Percentiles rank a stretch among this genome's conserved stretches.
Evolutionary conservation across 129 eudicot genomes (phyloP).

Genomic region (Helianthus tuberosus): DNA sequence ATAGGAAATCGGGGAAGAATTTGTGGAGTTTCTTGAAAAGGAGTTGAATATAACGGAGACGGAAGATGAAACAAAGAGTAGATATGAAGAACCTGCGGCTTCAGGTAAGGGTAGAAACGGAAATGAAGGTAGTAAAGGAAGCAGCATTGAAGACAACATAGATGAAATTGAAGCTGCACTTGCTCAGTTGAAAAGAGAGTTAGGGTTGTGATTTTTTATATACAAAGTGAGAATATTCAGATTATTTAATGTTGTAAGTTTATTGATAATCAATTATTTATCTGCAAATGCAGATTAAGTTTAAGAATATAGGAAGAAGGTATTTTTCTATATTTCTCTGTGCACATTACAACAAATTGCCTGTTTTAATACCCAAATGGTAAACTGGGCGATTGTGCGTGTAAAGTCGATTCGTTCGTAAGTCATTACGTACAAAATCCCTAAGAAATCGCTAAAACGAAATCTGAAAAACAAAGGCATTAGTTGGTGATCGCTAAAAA

Average conservation of each 20-base stretch:
- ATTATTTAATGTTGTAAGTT: slow-evolving; percentile 25
- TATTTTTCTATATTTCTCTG: background rate
- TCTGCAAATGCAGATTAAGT: slow-evolving; percentile 35
- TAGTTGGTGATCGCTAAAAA: no score
- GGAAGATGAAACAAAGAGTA: slow-evolving; percentile 36
- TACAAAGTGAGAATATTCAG: slow-evolving; percentile 19
- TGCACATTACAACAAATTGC: background rate
- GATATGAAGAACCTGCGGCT: slow-evolving; percentile 31
- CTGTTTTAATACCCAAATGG: no score
- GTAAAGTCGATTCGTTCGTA: no score
- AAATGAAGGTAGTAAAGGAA: slow-evolving; percentile 35
- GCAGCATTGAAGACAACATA: slow-evolving; percentile 64
- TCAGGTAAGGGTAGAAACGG: slow-evolving; percentile 33
- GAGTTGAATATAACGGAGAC: slow-evolving; percentile 75
- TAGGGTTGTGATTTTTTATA: slow-evolving; percentile 60
- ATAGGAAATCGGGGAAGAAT: slow-evolving; percentile 95
- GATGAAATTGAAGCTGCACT: slow-evolving; percentile 97
- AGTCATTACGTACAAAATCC: no score
- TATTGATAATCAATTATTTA: background rate
- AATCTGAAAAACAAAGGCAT: no score
- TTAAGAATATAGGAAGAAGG: background rate
- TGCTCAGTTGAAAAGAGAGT: slow-evolving; percentile 75
- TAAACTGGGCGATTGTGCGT: no score
- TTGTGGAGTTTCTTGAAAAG: slow-evolving; percentile 95
- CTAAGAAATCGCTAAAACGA: no score